Evolutionary conservation across 1,284 basidiomycete genomes (phyloP), one percentile per base, ranked within the genome.

Genomic region (Laetiporus sulphureus): DNA sequence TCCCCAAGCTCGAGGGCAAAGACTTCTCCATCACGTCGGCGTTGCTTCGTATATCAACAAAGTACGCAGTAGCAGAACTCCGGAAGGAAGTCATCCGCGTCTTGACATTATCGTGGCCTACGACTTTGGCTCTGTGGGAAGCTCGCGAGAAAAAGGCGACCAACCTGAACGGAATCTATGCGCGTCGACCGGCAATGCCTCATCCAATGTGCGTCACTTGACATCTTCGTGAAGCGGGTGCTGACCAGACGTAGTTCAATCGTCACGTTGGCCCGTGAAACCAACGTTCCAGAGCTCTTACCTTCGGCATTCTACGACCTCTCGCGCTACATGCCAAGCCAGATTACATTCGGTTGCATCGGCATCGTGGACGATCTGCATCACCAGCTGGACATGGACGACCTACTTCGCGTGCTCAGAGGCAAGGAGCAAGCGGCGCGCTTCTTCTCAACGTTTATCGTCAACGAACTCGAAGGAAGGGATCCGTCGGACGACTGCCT

Each of bases 361-460:
- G 56, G 56, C 19, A 18, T 58, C 1, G 37, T 48, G 15, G 57
- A 60, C 36, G 52, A 51, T 25, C 47, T 45, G 13, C 49, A 41
- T 27, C 48, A 60, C 49, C 49, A 48, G 21, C 72, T 85, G 33
- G 65, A 71, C 7, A 64, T 68, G 38, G 57, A 58, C 29, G 80
- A 84, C 53, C 68, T 86, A 7, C 64, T 77, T 47, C 66, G 58
- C 32, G 68, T 81, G 30, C 67, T 84, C 15, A 73, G 72, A 40
- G 83, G 83, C 6, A 77, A 81, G 43, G 83, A 86, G 61, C 72
- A 77, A 41, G 71, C 75, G 3, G 77, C 79, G 10, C 76, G 82
- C 34, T 85, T 76, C 60, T 72, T 86, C 40, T 83, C 83, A 5
- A 80, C 78, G 13, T 86, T 86, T 56, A 72, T 86, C 50, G 78